Evolutionary conservation across 345 rosid species (phyloP), one percentile per base, ranked within the genome.

Genomic region (Arabidopsis suecica): DNA sequence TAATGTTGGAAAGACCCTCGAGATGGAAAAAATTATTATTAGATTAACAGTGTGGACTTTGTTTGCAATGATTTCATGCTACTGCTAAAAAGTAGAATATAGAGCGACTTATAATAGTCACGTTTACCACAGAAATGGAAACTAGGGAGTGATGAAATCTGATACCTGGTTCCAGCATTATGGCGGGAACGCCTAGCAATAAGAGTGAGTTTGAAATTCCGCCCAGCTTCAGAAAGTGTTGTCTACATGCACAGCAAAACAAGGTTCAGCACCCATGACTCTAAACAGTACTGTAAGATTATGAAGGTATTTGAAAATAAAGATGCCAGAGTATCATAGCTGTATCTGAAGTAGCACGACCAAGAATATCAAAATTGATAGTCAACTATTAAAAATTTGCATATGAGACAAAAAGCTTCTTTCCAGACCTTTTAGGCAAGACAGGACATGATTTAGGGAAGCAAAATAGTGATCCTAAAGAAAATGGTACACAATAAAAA

Each of bases 171-270:
- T 65, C 99, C 99, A 78, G 99, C 99, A 80, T 82, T 92, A 85
- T 92, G 94, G 30, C 99, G 93, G 55, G 99, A 95, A 40, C 99
- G 97, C 79, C 98, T 92, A n/a, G 98, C 96, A 75, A 95, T 90
- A 47, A 95, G 88, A 50, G 98, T 89, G 63, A 95, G 84, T 67
- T 81, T 89, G 75, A 92, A 84, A 72, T 86, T 86, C 63, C 94
- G 85, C 75, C 96, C 99, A 71, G 89, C 86, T 55, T 84, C 85
- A 76, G 89, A 85, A 65, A 90, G 86, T 10, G 88, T 75, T 68
- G 81, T 89, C 99, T 95, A 33, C 72, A 82, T 62, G 79, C 83
- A 83, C 25, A 76, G 4, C 36, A 70, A 53, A 59, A 60, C 75
- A 66, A 61, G 74, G 53, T 71, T 71, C 61, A 79, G 64, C 33